These are phyloP conservation scores for Cyclotella sp. DNA, from an alignment of 108 stramenopile species.

Conservation along the genomic window DNA sequence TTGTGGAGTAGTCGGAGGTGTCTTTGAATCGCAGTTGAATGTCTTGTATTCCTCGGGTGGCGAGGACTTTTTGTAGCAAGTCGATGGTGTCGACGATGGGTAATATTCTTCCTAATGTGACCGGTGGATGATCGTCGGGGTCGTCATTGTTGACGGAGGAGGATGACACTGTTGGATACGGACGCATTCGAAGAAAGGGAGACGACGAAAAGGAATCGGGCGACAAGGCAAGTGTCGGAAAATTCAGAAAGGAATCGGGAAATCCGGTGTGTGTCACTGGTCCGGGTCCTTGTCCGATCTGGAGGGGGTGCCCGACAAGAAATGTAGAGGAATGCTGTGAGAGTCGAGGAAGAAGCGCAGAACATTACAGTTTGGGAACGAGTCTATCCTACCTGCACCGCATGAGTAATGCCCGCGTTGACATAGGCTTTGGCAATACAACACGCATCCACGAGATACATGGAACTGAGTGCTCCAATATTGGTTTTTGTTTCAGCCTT, in stretches of 20 bases:
- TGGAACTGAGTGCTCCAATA: slow-evolving; percentile 55
- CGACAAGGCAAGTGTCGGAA: slow-evolving; percentile 62
- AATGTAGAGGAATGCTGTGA: neutral
- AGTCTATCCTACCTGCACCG: slow-evolving; percentile 48
- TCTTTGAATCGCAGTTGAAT: slow-evolving; percentile 88
- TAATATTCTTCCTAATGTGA: slow-evolving; percentile 69
- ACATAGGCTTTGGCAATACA: slow-evolving; percentile 89
- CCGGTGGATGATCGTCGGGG: slow-evolving; percentile 10
- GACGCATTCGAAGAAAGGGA: slow-evolving; percentile 52
- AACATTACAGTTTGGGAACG: neutral
- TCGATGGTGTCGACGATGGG: slow-evolving; percentile 85
- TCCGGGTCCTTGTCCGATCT: slow-evolving; percentile 82
- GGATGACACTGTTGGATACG: slow-evolving; percentile 20
- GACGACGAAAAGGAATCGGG: slow-evolving; percentile 30
- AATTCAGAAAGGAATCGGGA: slow-evolving; percentile 65
- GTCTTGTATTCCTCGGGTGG: slow-evolving; percentile 64
- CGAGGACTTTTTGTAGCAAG: slow-evolving; percentile 58
- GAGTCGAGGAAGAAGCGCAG: neutral
- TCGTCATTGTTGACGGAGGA: neutral
- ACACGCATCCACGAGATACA: slow-evolving; percentile 75
- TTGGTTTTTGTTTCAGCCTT: slow-evolving; percentile 38
- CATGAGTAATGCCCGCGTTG: slow-evolving; percentile 74
- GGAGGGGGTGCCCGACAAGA: neutral
- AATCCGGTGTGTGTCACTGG: slow-evolving; percentile 85
- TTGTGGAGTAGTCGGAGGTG: slow-evolving; percentile 57